Base-by-base conservation (phyloP, 495 filamentous ascomycete genomes). In the Diplogelasinospora grovesii region DNA sequence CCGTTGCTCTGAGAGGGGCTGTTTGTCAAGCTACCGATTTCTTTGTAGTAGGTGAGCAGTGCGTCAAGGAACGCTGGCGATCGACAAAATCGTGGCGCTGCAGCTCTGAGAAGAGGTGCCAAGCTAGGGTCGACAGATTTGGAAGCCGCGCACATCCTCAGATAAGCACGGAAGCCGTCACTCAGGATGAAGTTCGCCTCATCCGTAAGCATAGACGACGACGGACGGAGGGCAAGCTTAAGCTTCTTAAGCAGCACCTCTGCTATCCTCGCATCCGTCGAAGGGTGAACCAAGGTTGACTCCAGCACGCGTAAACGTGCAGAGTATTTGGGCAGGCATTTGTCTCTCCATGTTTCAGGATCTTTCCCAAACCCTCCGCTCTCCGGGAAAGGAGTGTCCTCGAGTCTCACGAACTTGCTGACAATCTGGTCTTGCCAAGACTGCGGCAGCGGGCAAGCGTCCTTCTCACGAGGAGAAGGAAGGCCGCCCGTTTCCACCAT, bases 391-490 rank as follows among this genome's bases (percentile, higher is more conserved):
- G 74, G 74, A 3, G 69, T 74, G 13, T 70, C 54, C 39, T 74
- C 72, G 11, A 78, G 53, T 15, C 60, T 64, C 33, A 77, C 75
- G 40, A 88, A 78, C 23, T 74, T 77, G 45, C 72, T 73, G 29
- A 78, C 69, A 46, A 87, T 83, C 29, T 78, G 75, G 48, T 76
- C 67, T 51, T 85, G 83, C 77, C 82, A 85, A 1, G 75, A 73
- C 43, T 75, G 70, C 11, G 85, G 81, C 16, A 82, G 75, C 4
- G 64, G 58, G 39, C 82, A 71, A 32, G 67, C 66, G 5, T 82
- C 79, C 36, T 75, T 65, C 13, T 71, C 75, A 2, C 71, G 56
- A 21, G 47, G 36, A 25, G 50, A 43, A 0, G 68, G 64, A 15
- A 79, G 51, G 6, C 66, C 74, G 4, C 71, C 74, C 4, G 72